Conservation (phyloP, 2,329 filamentous ascomycete genomes). For the Penicillium sclerotigenum region DNA sequence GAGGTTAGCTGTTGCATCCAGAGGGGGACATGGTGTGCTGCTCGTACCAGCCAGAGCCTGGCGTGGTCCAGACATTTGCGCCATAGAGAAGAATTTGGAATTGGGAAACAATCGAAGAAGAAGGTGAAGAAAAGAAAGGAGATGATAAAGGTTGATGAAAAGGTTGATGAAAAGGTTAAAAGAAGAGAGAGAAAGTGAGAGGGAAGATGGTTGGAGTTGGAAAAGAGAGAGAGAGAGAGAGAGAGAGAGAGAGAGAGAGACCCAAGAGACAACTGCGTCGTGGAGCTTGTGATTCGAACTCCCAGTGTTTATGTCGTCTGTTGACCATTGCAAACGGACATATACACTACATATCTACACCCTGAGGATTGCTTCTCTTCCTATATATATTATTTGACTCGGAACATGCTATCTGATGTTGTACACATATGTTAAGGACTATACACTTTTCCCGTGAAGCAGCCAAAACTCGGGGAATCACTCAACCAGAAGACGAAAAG, state of each 20-base stretch:
- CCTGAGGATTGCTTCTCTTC: background rate
- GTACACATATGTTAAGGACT: conserved; percentile 6
- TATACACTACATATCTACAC: background rate
- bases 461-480: conserved; percentile 18
- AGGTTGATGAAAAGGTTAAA: background rate
- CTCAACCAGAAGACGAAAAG: background rate
- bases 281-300: background rate
- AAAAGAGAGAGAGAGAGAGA: background rate
- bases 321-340: background rate
- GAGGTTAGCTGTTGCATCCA: background rate
- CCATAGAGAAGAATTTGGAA: background rate
- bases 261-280: background rate
- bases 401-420: background rate
- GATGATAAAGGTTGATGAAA: background rate
- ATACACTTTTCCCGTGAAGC: conserved; percentile 16
- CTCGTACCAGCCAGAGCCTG: background rate
- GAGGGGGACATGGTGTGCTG: background rate
- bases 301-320: background rate
- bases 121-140: background rate
- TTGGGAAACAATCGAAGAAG: background rate
- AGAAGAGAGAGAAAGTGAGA: background rate
- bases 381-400: background rate
- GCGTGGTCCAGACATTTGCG: background rate
- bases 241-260: background rate
- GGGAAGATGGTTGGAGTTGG: conserved; percentile 8